Conservation (phyloP, 495 filamentous ascomycete species). For the Tuber melanosporum region DNA sequence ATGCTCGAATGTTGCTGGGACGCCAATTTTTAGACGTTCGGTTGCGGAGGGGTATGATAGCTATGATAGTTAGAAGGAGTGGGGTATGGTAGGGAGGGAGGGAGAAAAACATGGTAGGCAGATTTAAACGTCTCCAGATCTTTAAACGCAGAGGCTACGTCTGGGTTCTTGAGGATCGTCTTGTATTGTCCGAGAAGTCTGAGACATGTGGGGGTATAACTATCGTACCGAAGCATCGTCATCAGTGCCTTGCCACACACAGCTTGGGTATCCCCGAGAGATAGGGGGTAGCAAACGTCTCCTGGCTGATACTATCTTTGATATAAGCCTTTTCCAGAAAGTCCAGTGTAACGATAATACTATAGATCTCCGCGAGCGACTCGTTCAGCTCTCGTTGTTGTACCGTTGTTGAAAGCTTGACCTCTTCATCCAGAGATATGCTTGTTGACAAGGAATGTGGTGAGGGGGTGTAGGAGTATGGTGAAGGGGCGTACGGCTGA, state of each 20-base stretch:
- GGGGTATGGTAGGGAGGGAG: not conserved
- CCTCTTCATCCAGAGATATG: constrained; percentile 59
- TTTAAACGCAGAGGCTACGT: constrained; percentile 71
- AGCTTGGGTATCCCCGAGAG: not conserved
- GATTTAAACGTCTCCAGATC: constrained; percentile 88
- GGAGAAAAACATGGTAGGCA: constrained; percentile 15
- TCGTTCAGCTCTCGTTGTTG: constrained; percentile 89
- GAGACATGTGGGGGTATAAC: constrained; percentile 91
- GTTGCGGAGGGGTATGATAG: constrained; percentile 92
- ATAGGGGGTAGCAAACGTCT: constrained; percentile 47
- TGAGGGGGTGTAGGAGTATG: constrained; percentile 34
- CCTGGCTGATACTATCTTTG: constrained; percentile 85
- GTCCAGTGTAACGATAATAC: constrained; percentile 91
- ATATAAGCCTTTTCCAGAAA: constrained; percentile 95
- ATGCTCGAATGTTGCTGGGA: constrained; percentile 54
- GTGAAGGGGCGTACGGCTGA: constrained; percentile 28
- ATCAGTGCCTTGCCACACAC: constrained; percentile 1
- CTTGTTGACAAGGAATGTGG: constrained; percentile 27
- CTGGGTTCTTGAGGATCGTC: constrained; percentile 80
- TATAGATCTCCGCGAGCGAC: constrained; percentile 93
- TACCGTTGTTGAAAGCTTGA: constrained; percentile 77
- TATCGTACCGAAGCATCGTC: not conserved
- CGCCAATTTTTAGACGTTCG: constrained; percentile 81
- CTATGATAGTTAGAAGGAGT: constrained; percentile 46
- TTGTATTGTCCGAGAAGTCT: constrained; percentile 95